phyloP scores from a whole-genome alignment of 2,329 filamentous ascomycete genomes.

The Cladophialophora immunda region DNA sequence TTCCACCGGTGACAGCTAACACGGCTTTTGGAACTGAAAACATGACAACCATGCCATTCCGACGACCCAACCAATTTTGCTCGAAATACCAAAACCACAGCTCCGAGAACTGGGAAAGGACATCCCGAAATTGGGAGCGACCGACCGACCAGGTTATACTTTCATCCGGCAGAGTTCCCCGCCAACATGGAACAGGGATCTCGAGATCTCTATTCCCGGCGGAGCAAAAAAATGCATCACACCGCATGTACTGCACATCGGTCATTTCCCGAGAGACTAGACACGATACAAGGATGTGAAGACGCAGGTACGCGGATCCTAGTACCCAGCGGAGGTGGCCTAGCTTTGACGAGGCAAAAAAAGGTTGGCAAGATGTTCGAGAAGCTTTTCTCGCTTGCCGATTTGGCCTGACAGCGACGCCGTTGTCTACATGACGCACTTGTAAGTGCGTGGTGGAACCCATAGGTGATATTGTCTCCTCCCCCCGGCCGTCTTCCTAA shows the following conservation, averaged over 20 bases:
- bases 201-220: not conserved
- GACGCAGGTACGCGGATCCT: not conserved
- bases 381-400: no score
- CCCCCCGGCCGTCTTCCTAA: no score
- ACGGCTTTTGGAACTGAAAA: not conserved
- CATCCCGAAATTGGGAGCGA: not conserved
- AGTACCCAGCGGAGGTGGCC: not conserved
- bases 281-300: not conserved
- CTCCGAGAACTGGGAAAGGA: not conserved
- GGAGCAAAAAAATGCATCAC: no score
- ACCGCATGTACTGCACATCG: not conserved
- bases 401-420: no score
- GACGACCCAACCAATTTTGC: not conserved
- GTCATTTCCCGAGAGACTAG: not conserved
- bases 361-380: not conserved
- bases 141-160: not conserved
- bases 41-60: not conserved
- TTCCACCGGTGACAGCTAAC: not conserved
- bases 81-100: not conserved
- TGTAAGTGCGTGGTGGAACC: no score
- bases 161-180: not conserved
- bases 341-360: not conserved
- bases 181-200: not conserved
- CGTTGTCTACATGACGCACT: no score
- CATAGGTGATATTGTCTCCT: no score